Conservation (phyloP, 2,329 filamentous ascomycete species). For the Colletotrichum orchidophilum region DNA sequence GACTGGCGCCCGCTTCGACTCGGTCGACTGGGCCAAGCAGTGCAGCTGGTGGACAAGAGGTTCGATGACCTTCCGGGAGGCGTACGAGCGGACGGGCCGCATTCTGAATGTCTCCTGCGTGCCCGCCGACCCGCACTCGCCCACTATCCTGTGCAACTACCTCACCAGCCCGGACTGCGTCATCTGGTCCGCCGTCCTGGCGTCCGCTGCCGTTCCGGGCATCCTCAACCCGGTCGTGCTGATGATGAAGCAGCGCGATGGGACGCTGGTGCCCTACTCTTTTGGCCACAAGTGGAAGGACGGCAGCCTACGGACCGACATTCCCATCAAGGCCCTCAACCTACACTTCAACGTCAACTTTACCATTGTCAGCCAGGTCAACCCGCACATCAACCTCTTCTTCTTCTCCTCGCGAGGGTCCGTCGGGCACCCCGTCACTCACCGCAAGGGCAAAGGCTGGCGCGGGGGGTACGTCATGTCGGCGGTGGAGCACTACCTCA, state of each 20-base stretch:
- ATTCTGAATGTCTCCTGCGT: conserved; percentile 97
- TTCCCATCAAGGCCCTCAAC: conserved; percentile 92
- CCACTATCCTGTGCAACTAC: conserved; percentile 92
- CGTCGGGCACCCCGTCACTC: conserved; percentile 92
- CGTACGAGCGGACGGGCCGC: conserved; percentile 91
- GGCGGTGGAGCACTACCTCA: conserved; percentile 92
- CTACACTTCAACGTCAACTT: conserved; percentile 99
- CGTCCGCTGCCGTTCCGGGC: conserved; percentile 93
- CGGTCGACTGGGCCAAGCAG: conserved; percentile 86
- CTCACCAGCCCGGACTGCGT: conserved; percentile 96
- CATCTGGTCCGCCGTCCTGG: conserved; percentile 96
- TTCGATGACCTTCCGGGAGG: conserved; percentile 93
- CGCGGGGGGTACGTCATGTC: conserved; percentile 93
- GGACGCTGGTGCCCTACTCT: conserved; percentile 85
- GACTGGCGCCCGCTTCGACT: conserved; percentile 94
- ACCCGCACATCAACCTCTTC: conserved; percentile 98
- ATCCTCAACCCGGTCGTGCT: conserved; percentile 96
- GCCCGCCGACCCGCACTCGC: conserved; percentile 93
- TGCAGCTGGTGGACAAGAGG: conserved; percentile 92
- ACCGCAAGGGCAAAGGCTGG: conserved; percentile 93
- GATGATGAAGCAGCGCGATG: conserved; percentile 85
- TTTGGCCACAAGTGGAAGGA: conserved; percentile 99
- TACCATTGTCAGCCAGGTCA: conserved; percentile 87
- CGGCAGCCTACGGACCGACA: conserved; percentile 91
- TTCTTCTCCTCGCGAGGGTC: conserved; percentile 96